phyloP scores from a whole-genome alignment of 192 early-diverging fungal species.

The Linnemannia exigua region DNA sequence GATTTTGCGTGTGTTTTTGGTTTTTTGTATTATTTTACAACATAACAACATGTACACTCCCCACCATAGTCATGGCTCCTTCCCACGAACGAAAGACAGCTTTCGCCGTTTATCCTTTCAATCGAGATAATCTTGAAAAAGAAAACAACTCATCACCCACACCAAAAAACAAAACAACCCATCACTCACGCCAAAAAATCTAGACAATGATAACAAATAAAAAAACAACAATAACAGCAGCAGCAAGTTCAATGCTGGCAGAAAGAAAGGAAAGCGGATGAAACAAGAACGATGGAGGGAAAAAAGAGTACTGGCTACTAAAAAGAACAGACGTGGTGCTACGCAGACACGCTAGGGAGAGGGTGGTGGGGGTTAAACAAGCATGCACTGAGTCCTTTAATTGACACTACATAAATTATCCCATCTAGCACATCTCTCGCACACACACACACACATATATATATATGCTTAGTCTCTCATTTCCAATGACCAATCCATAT shows the following conservation, averaged over 20 bases:
- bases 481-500: background rate
- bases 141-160: background rate
- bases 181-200: background rate
- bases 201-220: background rate
- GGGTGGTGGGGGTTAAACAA: no score
- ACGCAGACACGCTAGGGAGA: no score
- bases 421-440: no score
- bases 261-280: background rate
- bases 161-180: background rate
- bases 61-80: background rate
- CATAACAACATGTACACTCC: background rate
- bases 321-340: no score
- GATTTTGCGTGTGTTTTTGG: no score
- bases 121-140: conserved; percentile 6
- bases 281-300: background rate
- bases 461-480: background rate
- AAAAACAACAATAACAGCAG: background rate
- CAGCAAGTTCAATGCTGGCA: background rate
- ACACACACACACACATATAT: no score
- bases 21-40: no score
- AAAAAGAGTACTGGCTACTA: background rate
- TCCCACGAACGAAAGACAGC: background rate
- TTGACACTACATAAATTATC: no score
- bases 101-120: conserved; percentile 1
- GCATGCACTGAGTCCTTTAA: no score